Evolutionary conservation across 495 filamentous ascomycete species (phyloP).

Genomic region (Penicillium steckii): DNA sequence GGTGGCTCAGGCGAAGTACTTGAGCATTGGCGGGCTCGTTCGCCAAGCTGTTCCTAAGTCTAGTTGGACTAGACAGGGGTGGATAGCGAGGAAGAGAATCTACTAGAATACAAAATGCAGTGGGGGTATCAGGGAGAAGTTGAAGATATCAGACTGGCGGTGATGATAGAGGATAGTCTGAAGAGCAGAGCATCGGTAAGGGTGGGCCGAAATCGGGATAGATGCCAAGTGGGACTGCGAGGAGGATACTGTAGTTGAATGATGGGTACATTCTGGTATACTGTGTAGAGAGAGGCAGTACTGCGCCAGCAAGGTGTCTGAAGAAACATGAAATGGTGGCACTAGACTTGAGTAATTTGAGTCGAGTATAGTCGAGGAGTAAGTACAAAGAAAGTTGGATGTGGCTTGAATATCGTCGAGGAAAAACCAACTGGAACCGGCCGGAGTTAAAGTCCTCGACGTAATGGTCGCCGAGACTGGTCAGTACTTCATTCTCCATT

Average conservation of each 20-base stretch:
- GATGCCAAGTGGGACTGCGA: neutral
- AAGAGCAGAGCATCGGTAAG: too few relatives aligned
- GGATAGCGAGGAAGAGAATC: too few relatives aligned
- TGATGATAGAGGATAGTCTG: too few relatives aligned
- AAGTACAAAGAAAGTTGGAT: neutral
- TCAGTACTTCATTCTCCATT: too few relatives aligned
- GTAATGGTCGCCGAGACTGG: slow-evolving; percentile 10
- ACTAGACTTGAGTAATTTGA: neutral
- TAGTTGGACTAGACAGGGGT: neutral
- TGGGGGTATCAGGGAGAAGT: too few relatives aligned
- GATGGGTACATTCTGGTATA: too few relatives aligned
- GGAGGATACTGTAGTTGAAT: neutral
- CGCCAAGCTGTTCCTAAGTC: neutral
- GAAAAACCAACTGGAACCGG: neutral
- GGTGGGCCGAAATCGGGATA: neutral
- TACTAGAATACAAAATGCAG: too few relatives aligned
- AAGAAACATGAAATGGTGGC: neutral
- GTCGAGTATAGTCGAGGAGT: too few relatives aligned
- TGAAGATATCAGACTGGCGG: too few relatives aligned
- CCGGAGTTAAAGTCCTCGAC: slow-evolving; percentile 6
- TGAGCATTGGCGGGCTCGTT: neutral
- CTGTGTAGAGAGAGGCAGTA: too few relatives aligned
- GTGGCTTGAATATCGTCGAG: neutral
- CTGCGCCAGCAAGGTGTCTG: too few relatives aligned
- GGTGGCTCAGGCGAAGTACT: neutral